phyloP scores from a whole-genome alignment of 345 rosid species.

The Camelina sativa region DNA sequence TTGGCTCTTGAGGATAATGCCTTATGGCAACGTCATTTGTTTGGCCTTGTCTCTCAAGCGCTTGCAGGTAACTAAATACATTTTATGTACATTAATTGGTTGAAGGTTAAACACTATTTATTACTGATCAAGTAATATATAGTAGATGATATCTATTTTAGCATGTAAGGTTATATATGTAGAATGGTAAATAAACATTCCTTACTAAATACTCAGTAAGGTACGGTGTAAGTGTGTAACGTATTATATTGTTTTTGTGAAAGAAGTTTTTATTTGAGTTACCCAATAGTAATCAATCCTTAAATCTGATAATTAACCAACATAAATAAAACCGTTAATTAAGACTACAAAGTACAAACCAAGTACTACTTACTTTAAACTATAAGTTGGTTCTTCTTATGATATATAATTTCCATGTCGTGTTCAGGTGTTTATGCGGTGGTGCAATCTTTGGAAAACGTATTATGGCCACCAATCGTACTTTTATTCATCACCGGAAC shows the following conservation, averaged over 20 bases:
- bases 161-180: too few relatives aligned
- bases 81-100: background rate
- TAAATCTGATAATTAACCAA: too few relatives aligned
- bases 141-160: background rate
- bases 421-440: constrained; percentile 47
- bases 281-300: too few relatives aligned
- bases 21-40: constrained; percentile 43
- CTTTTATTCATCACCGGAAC: constrained; percentile 49
- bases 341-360: too few relatives aligned
- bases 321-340: too few relatives aligned
- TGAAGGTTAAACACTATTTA: background rate
- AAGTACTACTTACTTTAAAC: too few relatives aligned
- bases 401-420: background rate
- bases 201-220: too few relatives aligned
- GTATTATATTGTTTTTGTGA: too few relatives aligned
- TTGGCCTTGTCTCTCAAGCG: constrained; percentile 39
- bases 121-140: background rate
- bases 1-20: constrained; percentile 47
- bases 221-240: too few relatives aligned
- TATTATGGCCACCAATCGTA: constrained; percentile 24
- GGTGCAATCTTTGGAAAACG: constrained; percentile 36
- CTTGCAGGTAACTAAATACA: constrained; percentile 32
- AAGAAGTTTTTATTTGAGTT: too few relatives aligned
- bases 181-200: too few relatives aligned
- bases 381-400: too few relatives aligned